Evolutionary conservation across 768 basidiomycete genomes (phyloP).

Genomic region (Serendipita vermifera): DNA sequence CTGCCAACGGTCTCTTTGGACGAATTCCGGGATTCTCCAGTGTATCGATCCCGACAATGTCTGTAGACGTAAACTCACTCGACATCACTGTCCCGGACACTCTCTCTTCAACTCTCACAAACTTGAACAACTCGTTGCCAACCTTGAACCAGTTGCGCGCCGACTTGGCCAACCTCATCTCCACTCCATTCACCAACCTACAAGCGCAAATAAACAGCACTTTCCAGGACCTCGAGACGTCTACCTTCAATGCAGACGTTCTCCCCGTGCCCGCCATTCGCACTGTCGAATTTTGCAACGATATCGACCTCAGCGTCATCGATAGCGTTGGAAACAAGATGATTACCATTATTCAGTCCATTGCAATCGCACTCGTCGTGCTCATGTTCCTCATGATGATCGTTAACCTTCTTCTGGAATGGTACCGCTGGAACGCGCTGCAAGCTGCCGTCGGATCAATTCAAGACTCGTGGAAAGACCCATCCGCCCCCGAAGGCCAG

Average conservation of each 20-base stretch:
- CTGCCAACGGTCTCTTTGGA: constrained; percentile 44
- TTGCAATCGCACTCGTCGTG: constrained; percentile 56
- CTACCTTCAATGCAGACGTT: constrained; percentile 48
- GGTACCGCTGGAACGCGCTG: constrained; percentile 76
- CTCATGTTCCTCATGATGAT: constrained; percentile 61
- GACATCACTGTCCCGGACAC: constrained; percentile 70
- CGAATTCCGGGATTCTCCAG: constrained; percentile 50
- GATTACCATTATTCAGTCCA: constrained; percentile 63
- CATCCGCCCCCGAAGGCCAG: not conserved
- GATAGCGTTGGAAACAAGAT: constrained; percentile 75
- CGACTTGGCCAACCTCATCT: constrained; percentile 50
- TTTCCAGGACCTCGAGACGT: constrained; percentile 41
- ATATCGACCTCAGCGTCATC: constrained; percentile 70
- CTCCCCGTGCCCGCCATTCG: constrained; percentile 67
- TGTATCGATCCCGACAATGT: constrained; percentile 63
- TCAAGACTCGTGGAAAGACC: constrained; percentile 47
- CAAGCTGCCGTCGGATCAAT: constrained; percentile 51
- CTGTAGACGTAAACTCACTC: constrained; percentile 35
- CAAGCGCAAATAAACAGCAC: constrained; percentile 85
- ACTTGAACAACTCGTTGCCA: constrained; percentile 70
- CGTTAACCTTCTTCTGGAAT: constrained; percentile 63
- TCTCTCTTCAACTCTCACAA: constrained; percentile 57
- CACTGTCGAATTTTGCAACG: constrained; percentile 57
- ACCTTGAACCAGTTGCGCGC: constrained; percentile 62
- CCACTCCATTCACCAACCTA: constrained; percentile 75